Conservation (phyloP, 441 rosid genomes). For the Jatropha podagrica region DNA sequence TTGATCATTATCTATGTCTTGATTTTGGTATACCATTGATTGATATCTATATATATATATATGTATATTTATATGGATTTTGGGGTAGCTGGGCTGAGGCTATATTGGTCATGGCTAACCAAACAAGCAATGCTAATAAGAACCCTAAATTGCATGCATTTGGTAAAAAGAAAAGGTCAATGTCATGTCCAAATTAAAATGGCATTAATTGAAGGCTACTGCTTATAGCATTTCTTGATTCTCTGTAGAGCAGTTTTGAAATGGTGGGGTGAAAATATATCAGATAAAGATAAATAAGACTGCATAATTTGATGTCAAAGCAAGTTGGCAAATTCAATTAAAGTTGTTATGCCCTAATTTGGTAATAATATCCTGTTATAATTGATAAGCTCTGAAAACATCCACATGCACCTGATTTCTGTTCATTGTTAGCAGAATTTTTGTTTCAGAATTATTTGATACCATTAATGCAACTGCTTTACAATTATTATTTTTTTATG, state of each 20-base stretch:
- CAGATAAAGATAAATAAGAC: background rate
- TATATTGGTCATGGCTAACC: constrained; percentile 18
- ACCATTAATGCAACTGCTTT: background rate
- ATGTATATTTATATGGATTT: no score
- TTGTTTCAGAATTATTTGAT: background rate
- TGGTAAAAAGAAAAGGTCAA: constrained; percentile 4
- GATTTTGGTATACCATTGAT: background rate
- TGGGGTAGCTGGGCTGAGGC: background rate
- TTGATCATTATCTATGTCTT: constrained; percentile 4
- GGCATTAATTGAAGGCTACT: background rate
- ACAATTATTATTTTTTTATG: no score
- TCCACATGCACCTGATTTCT: constrained; percentile 15
- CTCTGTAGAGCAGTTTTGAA: background rate
- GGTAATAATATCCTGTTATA: constrained; percentile 15
- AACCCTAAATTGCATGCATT: background rate
- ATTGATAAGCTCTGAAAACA: constrained; percentile 18
- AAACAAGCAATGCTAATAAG: constrained; percentile 8
- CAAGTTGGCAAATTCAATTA: constrained; percentile 22
- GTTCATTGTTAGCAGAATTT: background rate
- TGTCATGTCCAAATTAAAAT: background rate
- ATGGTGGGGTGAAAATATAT: background rate
- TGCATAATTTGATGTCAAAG: constrained; percentile 20
- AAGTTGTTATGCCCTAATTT: constrained; percentile 25
- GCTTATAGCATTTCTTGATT: background rate
- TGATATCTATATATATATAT: background rate